A percentile compares a stretch with the other conserved stretches of the same genome.
Evolutionary conservation across 1,284 basidiomycete genomes (phyloP).

Genomic region (Ceratobasidium sp.): DNA sequence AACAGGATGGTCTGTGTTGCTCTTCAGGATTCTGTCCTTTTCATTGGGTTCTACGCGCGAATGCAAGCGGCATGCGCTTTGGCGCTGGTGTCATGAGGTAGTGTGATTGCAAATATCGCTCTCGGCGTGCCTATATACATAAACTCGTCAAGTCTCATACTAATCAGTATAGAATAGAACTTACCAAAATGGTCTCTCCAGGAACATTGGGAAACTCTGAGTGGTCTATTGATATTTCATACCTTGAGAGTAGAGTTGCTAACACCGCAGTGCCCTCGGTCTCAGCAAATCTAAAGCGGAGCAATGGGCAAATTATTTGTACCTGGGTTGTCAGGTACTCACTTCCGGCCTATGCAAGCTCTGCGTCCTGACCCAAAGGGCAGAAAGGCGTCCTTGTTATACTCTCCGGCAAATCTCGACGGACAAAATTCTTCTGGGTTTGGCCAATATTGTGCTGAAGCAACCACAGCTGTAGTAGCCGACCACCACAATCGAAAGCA

Average conservation of each 20-base stretch:
- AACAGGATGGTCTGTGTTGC: too few relatives aligned
- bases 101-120: background rate
- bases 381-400: conserved; percentile 39
- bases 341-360: conserved; percentile 39
- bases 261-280: conserved; percentile 36
- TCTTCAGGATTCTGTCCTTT: too few relatives aligned
- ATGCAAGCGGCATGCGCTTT: background rate
- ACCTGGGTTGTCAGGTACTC: background rate
- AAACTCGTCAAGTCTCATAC: background rate
- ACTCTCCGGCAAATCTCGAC: conserved; percentile 20
- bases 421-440: conserved; percentile 39
- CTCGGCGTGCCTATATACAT: background rate
- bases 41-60: background rate
- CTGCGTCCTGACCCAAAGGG: conserved; percentile 28
- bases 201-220: conserved; percentile 32
- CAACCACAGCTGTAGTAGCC: background rate
- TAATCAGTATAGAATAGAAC: background rate
- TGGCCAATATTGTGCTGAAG: conserved; percentile 36
- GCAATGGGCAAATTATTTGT: too few relatives aligned
- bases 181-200: conserved; percentile 10
- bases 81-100: background rate
- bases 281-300: conserved; percentile 32
- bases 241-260: conserved; percentile 19
- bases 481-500: background rate
- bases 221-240: conserved; percentile 28